These are phyloP conservation scores for Quercus berberidifolia DNA, from an alignment of 306 rosid species.

Conservation along the genomic window DNA sequence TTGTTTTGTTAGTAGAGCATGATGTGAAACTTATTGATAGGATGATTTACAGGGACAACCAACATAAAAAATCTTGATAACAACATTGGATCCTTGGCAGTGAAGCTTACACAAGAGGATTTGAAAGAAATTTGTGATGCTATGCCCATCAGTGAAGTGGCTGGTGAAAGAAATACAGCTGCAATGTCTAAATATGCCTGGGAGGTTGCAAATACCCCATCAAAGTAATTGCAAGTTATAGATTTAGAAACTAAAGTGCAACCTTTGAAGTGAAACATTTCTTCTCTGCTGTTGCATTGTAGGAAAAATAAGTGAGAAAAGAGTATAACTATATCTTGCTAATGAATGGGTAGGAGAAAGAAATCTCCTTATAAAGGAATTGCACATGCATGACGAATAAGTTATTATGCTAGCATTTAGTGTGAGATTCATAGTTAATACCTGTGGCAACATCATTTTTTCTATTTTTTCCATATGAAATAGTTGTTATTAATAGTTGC, in stretches of 20 bases:
- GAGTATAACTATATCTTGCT: too few species aligned
- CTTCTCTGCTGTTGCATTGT: too few species aligned
- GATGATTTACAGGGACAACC: slow-evolving; percentile 51
- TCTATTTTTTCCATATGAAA: too few species aligned
- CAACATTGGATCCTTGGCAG: slow-evolving; percentile 52
- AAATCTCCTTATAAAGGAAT: too few species aligned
- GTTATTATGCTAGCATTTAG: too few species aligned
- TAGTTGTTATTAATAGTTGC: too few species aligned
- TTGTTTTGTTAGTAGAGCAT: background rate
- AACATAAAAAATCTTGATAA: slow-evolving; percentile 51
- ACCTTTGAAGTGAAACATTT: background rate
- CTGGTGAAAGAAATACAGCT: slow-evolving; percentile 45
- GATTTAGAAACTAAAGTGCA: background rate
- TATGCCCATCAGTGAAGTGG: slow-evolving; percentile 49
- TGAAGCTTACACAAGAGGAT: slow-evolving; percentile 54
- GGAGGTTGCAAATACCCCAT: slow-evolving; percentile 54
- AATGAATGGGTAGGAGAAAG: too few species aligned
- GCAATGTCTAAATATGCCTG: slow-evolving; percentile 26
- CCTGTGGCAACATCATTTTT: too few species aligned
- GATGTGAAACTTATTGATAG: slow-evolving; percentile 8
- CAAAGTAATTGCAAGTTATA: slow-evolving; percentile 20
- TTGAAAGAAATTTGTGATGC: slow-evolving; percentile 56
- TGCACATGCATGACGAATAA: too few species aligned
- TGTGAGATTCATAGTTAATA: too few species aligned
- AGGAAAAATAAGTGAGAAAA: too few species aligned